Conservation (phyloP, 192 early-diverging fungal species). For the Coemansia sp. region DNA sequence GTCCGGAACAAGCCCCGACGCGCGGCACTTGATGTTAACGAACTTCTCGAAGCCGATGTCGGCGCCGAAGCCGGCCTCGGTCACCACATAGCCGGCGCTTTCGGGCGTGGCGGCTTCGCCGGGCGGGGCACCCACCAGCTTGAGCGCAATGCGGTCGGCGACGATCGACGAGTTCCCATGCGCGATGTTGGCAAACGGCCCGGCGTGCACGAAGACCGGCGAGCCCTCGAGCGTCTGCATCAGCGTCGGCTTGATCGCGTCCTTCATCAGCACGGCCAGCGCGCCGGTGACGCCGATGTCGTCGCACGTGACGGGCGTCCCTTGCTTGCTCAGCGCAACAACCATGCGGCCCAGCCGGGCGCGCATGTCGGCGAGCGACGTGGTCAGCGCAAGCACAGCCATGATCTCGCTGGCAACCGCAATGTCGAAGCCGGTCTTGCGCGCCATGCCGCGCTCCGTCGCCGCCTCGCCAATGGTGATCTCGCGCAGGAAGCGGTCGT, state of each 20-base stretch:
- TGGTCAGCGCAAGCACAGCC: slow-evolving; percentile 94
- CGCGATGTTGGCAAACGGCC: slow-evolving; percentile 99
- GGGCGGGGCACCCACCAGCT: slow-evolving; percentile 78
- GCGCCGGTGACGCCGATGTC: slow-evolving; percentile 96
- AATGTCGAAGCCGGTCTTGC: slow-evolving; percentile 97
- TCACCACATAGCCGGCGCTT: slow-evolving; percentile 84
- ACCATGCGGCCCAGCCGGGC: slow-evolving; percentile 93
- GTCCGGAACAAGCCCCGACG: slow-evolving; percentile 83
- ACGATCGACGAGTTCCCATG: slow-evolving; percentile 96
- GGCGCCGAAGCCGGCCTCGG: slow-evolving; percentile 99
- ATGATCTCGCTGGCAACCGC: slow-evolving; percentile 98
- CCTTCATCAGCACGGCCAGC: slow-evolving; percentile 95
- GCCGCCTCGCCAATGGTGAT: slow-evolving; percentile 87
- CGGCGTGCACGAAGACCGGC: slow-evolving; percentile 97
- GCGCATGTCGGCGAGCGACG: slow-evolving; percentile 91
- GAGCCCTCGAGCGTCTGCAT: slow-evolving; percentile 99
- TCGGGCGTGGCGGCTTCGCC: slow-evolving; percentile 50
- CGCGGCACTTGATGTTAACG: slow-evolving; percentile 98
- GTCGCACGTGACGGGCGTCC: slow-evolving; percentile 90
- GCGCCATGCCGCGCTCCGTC: slow-evolving; percentile 84
- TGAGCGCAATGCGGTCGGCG: slow-evolving; percentile 95
- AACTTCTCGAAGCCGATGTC: slow-evolving; percentile 99
- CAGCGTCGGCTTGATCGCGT: slow-evolving; percentile 97
- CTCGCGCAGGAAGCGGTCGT: slow-evolving; percentile 93
- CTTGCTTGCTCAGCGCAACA: slow-evolving; percentile 80